Conservation (phyloP, 305 asterid genomes). For the Ilex paraguariensis region DNA sequence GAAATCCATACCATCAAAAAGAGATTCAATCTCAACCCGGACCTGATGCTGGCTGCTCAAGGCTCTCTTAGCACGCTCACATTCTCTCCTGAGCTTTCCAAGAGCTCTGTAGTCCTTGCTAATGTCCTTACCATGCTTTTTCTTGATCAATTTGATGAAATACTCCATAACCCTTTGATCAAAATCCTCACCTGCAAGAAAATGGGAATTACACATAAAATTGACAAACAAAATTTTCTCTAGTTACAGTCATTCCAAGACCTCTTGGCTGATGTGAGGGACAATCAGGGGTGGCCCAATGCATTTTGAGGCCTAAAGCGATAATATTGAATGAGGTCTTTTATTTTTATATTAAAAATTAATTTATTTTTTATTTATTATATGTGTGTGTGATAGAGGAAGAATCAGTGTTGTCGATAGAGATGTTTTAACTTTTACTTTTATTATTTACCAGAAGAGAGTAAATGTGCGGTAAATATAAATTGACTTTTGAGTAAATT, state of each 20-base stretch:
- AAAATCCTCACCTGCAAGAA: constrained; percentile 47
- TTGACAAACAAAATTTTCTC: background rate
- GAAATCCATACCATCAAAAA: constrained; percentile 42
- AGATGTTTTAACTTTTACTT: no score
- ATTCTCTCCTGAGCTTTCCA: constrained; percentile 49
- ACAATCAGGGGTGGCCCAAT: no score
- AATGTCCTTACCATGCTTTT: constrained; percentile 52
- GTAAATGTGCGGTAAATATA: no score
- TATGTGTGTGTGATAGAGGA: no score
- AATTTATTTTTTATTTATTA: no score
- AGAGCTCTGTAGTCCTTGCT: constrained; percentile 57
- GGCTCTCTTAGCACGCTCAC: constrained; percentile 49
- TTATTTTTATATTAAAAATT: no score
- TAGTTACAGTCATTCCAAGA: background rate
- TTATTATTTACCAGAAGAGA: no score
- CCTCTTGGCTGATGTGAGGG: background rate
- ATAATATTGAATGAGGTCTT: no score
- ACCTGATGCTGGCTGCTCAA: constrained; percentile 56
- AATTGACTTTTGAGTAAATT: no score
- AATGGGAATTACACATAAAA: background rate
- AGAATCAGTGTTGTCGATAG: no score
- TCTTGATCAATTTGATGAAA: constrained; percentile 45
- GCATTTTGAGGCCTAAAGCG: no score
- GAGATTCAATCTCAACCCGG: constrained; percentile 48
- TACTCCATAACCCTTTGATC: constrained; percentile 51